These are phyloP conservation scores for Talaromyces liani DNA, from an alignment of 495 filamentous ascomycete species.

Conservation along the genomic window DNA sequence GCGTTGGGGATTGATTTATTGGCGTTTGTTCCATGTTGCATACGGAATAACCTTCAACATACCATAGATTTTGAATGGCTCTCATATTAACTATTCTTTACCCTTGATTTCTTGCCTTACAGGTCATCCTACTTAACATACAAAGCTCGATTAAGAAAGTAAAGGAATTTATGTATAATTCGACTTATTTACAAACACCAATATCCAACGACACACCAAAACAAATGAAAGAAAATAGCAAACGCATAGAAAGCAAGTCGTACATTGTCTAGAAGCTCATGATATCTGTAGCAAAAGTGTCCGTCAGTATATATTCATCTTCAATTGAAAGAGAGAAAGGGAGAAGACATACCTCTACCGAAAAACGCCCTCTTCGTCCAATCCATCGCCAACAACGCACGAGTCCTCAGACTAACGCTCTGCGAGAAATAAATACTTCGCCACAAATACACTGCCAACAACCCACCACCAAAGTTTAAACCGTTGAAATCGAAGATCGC, in stretches of 20 bases:
- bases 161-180: neutral
- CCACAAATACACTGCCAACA: slow-evolving; percentile 96
- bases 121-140: too few species aligned
- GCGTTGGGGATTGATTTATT: slow-evolving; percentile 7
- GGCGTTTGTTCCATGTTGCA: neutral
- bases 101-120: neutral
- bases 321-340: slow-evolving; percentile 2
- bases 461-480: slow-evolving; percentile 69
- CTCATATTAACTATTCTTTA: neutral
- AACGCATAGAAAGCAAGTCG: neutral
- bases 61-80: neutral
- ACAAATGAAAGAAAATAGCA: neutral
- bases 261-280: slow-evolving; percentile 51
- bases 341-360: slow-evolving; percentile 81
- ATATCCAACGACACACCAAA: neutral
- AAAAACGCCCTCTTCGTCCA: slow-evolving; percentile 95
- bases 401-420: slow-evolving; percentile 88
- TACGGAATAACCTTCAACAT: neutral
- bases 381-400: slow-evolving; percentile 92
- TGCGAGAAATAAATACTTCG: slow-evolving; percentile 95
- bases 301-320: slow-evolving; percentile 10
- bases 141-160: too few species aligned
- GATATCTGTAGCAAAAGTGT: slow-evolving; percentile 38
- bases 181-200: neutral
- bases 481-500: slow-evolving; percentile 89